Evolutionary conservation across 805 yeast species (phyloP).

Genomic region (Saturnispora saitoi): DNA sequence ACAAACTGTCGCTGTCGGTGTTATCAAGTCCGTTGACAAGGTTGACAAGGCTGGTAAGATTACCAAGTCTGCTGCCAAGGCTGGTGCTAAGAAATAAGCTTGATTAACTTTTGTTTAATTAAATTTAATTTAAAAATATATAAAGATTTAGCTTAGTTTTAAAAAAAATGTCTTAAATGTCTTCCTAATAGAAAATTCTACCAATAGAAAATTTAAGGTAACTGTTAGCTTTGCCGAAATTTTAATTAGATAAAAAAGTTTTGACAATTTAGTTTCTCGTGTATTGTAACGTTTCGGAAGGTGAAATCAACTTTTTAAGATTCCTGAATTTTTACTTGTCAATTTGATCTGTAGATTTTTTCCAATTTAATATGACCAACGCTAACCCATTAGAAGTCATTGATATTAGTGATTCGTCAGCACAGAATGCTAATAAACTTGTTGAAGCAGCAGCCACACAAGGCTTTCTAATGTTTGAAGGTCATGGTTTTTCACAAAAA

Average conservation of each 20-base stretch:
- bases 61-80: constrained; percentile 91
- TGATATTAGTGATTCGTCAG: constrained; percentile 30
- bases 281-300: not conserved
- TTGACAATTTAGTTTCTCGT: not conserved
- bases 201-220: no score
- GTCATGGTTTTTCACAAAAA: constrained; percentile 38
- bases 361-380: constrained; percentile 5
- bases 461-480: constrained; percentile 45
- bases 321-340: no score
- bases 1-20: constrained; percentile 99
- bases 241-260: no score
- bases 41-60: constrained; percentile 81
- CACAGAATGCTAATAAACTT: constrained; percentile 30
- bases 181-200: no score
- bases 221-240: no score
- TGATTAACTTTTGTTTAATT: constrained; percentile 1
- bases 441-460: constrained; percentile 41
- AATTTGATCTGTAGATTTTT: no score
- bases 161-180: not conserved
- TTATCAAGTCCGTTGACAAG: constrained; percentile 91
- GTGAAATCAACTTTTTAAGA: no score
- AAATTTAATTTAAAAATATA: not conserved
- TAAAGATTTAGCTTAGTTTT: not conserved
- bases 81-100: constrained; percentile 56
- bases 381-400: constrained; percentile 35